These are phyloP conservation scores for Triangularia setosa DNA, from an alignment of 2,329 filamentous ascomycete genomes.

Conservation along the genomic window DNA sequence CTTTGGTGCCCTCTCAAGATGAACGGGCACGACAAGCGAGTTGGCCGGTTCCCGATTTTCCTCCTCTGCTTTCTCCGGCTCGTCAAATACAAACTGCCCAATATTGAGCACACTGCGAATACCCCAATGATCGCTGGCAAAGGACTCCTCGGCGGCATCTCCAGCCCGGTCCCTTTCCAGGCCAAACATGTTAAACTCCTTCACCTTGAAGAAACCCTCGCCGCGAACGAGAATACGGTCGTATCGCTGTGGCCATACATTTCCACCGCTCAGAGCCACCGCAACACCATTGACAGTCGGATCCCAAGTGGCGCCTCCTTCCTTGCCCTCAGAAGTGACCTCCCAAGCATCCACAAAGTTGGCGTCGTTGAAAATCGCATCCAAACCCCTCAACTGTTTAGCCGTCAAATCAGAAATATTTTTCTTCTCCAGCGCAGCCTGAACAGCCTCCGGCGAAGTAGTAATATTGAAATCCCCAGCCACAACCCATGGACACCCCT, in stretches of 20 bases:
- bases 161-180: slow-evolving; percentile 31
- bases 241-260: slow-evolving; percentile 60
- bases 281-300: slow-evolving; percentile 51
- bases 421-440: slow-evolving; percentile 48
- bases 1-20: slow-evolving; percentile 29
- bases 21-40: slow-evolving; percentile 32
- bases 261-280: slow-evolving; percentile 43
- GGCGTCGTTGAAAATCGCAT: slow-evolving; percentile 41
- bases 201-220: slow-evolving; percentile 36
- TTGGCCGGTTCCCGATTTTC: background rate
- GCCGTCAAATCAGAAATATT: slow-evolving; percentile 49
- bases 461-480: slow-evolving; percentile 63
- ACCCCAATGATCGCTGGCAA: slow-evolving; percentile 57
- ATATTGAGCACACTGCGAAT: slow-evolving; percentile 43
- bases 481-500: slow-evolving; percentile 49
- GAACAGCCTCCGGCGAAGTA: slow-evolving; percentile 55
- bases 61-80: background rate
- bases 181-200: slow-evolving; percentile 57
- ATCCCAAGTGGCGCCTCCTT: slow-evolving; percentile 58
- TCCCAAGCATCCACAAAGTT: slow-evolving; percentile 53
- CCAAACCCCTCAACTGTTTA: slow-evolving; percentile 41
- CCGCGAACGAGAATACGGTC: slow-evolving; percentile 57
- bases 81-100: slow-evolving; percentile 9
- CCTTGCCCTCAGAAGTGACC: slow-evolving; percentile 40
- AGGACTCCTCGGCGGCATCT: slow-evolving; percentile 18